Evolutionary conservation across 1,284 basidiomycete species (phyloP).

Genomic region (Ganoderma multipileum): DNA sequence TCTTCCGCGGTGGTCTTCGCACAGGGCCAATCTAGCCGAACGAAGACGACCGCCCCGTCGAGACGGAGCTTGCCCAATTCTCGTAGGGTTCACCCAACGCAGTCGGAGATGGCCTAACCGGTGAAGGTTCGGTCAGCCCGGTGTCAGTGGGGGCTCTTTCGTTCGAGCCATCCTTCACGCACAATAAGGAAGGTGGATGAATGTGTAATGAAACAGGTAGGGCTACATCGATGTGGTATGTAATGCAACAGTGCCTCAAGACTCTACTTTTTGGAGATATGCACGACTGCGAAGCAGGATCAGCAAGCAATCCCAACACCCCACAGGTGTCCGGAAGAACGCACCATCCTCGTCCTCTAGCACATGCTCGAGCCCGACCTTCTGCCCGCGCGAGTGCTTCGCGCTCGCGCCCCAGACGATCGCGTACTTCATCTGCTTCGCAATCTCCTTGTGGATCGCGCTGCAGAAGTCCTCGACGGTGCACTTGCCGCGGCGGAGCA

Average conservation of each 20-base stretch:
- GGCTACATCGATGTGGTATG: constrained; percentile 27
- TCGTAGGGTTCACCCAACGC: too few species aligned
- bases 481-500: constrained; percentile 80
- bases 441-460: constrained; percentile 90
- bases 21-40: too few species aligned
- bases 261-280: constrained; percentile 80
- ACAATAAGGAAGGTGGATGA: background rate
- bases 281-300: constrained; percentile 64
- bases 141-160: background rate
- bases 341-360: constrained; percentile 90
- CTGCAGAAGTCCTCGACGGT: constrained; percentile 93
- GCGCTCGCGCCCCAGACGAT: constrained; percentile 95
- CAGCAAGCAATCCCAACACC: constrained; percentile 29
- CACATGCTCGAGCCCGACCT: constrained; percentile 91
- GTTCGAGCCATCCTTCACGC: background rate
- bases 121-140: too few species aligned
- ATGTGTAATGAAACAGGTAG: constrained; percentile 21
- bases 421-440: constrained; percentile 93
- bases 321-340: constrained; percentile 33
- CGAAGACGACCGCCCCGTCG: too few species aligned
- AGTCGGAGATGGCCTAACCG: too few species aligned
- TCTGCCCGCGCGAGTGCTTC: constrained; percentile 96
- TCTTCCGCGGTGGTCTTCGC: too few species aligned
- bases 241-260: constrained; percentile 2
- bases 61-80: too few species aligned